These are phyloP conservation scores for Coffea canephora DNA, from an alignment of 257 asterid genomes.

Conservation along the genomic window DNA sequence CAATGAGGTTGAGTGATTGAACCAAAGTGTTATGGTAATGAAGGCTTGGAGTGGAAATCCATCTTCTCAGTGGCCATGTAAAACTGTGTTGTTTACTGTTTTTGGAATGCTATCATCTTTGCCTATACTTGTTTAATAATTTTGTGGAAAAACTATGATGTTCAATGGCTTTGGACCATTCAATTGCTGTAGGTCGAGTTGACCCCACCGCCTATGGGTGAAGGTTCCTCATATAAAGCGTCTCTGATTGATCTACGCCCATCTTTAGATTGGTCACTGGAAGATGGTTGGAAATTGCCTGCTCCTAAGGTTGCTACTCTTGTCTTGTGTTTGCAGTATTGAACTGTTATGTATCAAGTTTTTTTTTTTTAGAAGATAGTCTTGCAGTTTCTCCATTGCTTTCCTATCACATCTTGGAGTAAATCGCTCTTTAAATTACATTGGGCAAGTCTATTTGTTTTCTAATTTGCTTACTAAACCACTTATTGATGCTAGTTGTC, in stretches of 20 bases:
- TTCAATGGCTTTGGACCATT: constrained; percentile 6
- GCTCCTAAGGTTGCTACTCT: constrained; percentile 42
- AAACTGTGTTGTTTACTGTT: background rate
- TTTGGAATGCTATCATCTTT: background rate
- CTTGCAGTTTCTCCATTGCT: background rate
- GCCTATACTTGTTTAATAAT: background rate
- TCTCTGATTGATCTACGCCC: constrained; percentile 66
- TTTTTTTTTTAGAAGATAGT: background rate
- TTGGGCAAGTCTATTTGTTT: background rate
- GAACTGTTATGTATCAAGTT: background rate
- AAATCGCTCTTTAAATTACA: background rate
- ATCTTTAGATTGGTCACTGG: constrained; percentile 74
- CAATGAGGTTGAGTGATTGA: background rate
- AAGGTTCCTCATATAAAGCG: constrained; percentile 54
- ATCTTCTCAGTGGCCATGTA: background rate
- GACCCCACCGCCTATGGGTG: constrained; percentile 60
- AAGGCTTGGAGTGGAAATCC: background rate
- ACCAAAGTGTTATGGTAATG: background rate
- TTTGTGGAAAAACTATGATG: background rate
- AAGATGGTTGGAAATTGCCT: constrained; percentile 70
- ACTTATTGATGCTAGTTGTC: too few relatives aligned
- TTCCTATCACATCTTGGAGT: background rate
- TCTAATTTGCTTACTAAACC: background rate
- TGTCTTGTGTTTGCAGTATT: background rate
- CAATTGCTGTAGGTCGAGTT: constrained; percentile 52